phyloP scores from a whole-genome alignment of 176 grass and related monocot genomes.

The Miscanthus lutarioriparius region DNA sequence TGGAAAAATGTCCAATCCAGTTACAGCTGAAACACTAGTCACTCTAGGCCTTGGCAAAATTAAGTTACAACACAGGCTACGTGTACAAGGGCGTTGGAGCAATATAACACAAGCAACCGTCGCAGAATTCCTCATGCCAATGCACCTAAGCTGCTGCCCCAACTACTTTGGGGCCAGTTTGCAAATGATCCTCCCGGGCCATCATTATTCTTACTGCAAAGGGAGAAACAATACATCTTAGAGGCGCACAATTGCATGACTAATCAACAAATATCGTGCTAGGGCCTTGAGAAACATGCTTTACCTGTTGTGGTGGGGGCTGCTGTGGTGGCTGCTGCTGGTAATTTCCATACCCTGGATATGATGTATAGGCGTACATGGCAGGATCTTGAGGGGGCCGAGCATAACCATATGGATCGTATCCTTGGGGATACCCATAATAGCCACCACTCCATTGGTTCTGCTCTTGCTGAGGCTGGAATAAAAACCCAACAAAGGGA shows the following conservation, averaged over 20 bases:
- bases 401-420: conserved; percentile 52
- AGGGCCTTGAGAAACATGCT: background rate
- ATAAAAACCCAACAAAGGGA: background rate
- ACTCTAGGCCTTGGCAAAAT: conserved; percentile 23
- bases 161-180: background rate
- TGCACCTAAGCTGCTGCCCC: conserved; percentile 6
- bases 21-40: conserved; percentile 20
- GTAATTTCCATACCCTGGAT: conserved; percentile 56
- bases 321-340: conserved; percentile 37
- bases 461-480: conserved; percentile 54
- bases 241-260: background rate
- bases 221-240: background rate
- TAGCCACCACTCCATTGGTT: conserved; percentile 58
- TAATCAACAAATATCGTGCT: background rate
- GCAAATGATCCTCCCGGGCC: background rate
- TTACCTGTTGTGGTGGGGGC: conserved; percentile 40
- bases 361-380: conserved; percentile 39
- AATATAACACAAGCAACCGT: conserved; percentile 24
- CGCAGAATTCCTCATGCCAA: conserved; percentile 8
- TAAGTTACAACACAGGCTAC: conserved; percentile 26
- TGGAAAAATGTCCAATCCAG: conserved; percentile 13
- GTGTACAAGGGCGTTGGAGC: conserved; percentile 4
- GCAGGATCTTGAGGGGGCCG: conserved; percentile 42
- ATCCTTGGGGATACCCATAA: conserved; percentile 50
- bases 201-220: conserved; percentile 32